Evolutionary conservation across 164 flowering plant genomes (phyloP), one percentile per base, ranked within the genome.

Genomic region (Sedum album): DNA sequence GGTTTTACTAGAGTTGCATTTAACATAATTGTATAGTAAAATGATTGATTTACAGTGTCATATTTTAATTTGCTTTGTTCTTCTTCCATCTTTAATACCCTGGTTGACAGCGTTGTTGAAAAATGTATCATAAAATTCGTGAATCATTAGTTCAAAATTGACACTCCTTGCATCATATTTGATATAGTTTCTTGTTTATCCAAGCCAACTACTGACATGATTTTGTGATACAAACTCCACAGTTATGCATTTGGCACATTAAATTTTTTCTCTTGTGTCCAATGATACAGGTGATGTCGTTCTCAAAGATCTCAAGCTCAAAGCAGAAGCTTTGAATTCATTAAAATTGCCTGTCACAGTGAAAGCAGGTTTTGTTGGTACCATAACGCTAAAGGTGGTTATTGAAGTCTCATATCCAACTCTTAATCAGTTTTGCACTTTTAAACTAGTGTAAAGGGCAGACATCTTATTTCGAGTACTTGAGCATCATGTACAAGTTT

Each of bases 361-460:
- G 38, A 92, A 88, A 82, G 92, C 94, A 79, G 99, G 99, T 35
- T 95, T 95, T 78, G 83, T 95, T 75, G 99, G 99, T 63, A 82
- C 92, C 9, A 88, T 95, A 71, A 92, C 99, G 17, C 72, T 95
- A 67, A 87, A 95, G 97, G 99, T 95, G 79, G 41, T 25, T 69
- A 53, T 63, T 73, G 44, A 28, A 33, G n/a, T 61, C 6, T 49
- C 31, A 14, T 20, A 20, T 25, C 48, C 21, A n/a, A 31, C 39
- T 64, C 38, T 62, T 13, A 23, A 31, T 6, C 28, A 15, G 21
- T 46, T 68, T 67, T 9, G 61, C 25, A 41, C 3, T 6, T 57
- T 57, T 26, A 0, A 28, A 28, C 6, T 57, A 57, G n/a, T 28
- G 5, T 28, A 30, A 6, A 28, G n/a, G n/a, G n/a, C 7, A 35